Evolutionary conservation across 169 alveolate genomes (phyloP).

Genomic region (Plasmodium adleri): DNA sequence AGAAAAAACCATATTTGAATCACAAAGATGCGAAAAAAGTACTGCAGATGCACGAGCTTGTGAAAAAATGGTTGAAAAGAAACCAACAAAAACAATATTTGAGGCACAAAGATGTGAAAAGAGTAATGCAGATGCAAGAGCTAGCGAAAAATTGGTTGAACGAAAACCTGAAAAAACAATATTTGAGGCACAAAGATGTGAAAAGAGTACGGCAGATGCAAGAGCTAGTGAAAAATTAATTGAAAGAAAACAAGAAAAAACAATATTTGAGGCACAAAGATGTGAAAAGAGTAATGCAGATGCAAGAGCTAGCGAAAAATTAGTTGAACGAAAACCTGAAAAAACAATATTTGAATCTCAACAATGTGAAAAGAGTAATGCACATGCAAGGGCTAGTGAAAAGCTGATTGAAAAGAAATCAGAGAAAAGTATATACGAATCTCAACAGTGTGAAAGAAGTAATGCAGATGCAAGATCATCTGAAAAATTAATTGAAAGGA

Average conservation of each 20-base stretch:
- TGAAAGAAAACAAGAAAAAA: slow-evolving; percentile 19
- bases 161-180: slow-evolving; percentile 15
- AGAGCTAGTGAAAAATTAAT: background rate
- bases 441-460: slow-evolving; percentile 48
- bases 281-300: slow-evolving; percentile 23
- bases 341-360: slow-evolving; percentile 13
- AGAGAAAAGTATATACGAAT: slow-evolving; percentile 30
- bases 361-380: slow-evolving; percentile 24
- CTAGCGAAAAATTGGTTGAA: slow-evolving; percentile 48
- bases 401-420: background rate
- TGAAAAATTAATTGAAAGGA: slow-evolving; percentile 12
- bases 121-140: slow-evolving; percentile 41
- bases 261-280: slow-evolving; percentile 10
- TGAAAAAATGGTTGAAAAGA: slow-evolving; percentile 36
- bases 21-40: slow-evolving; percentile 31
- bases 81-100: slow-evolving; percentile 6
- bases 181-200: slow-evolving; percentile 42
- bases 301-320: background rate
- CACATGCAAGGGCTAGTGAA: slow-evolving; percentile 50
- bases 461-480: slow-evolving; percentile 65
- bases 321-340: slow-evolving; percentile 4
- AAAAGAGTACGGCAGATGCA: slow-evolving; percentile 14
- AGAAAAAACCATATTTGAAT: slow-evolving; percentile 37
- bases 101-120: slow-evolving; percentile 33
- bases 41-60: slow-evolving; percentile 41